Conservation (phyloP, 2,329 filamentous ascomycete species). For the Fusarium illudens region DNA sequence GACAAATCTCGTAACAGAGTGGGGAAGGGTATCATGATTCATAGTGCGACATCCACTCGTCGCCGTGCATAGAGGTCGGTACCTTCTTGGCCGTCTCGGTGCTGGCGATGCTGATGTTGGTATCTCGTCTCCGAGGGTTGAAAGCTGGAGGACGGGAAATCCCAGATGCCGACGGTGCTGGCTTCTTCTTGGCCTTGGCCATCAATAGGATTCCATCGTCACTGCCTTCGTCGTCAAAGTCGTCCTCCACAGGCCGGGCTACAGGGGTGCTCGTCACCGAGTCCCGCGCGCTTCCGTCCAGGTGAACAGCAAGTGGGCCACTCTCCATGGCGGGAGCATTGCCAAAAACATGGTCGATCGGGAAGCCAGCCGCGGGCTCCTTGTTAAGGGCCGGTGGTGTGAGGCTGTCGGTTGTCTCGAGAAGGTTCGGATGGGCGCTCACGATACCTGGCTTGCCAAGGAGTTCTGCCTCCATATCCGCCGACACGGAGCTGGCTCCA, state of each 20-base stretch:
- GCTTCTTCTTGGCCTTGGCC: slow-evolving; percentile 60
- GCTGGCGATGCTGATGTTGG: slow-evolving; percentile 68
- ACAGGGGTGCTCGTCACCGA: slow-evolving; percentile 41
- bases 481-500: slow-evolving; percentile 70
- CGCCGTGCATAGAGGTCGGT: slow-evolving; percentile 46
- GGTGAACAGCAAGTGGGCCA: slow-evolving; percentile 44
- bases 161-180: slow-evolving; percentile 29
- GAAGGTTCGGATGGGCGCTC: slow-evolving; percentile 51
- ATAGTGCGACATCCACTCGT: slow-evolving; percentile 41
- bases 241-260: slow-evolving; percentile 48
- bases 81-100: slow-evolving; percentile 72
- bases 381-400: slow-evolving; percentile 62
- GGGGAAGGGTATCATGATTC: slow-evolving; percentile 40
- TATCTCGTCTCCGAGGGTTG: slow-evolving; percentile 61
- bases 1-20: slow-evolving; percentile 25
- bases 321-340: slow-evolving; percentile 46
- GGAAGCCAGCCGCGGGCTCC: slow-evolving; percentile 56
- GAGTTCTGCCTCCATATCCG: slow-evolving; percentile 69
- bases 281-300: slow-evolving; percentile 34
- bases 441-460: slow-evolving; percentile 59
- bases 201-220: slow-evolving; percentile 65
- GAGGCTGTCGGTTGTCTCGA: slow-evolving; percentile 63
- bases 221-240: slow-evolving; percentile 60
- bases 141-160: slow-evolving; percentile 42
- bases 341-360: slow-evolving; percentile 53